A percentile compares a stretch with the other conserved stretches of the same genome.
phyloP scores from a whole-genome alignment of 2,329 filamentous ascomycete genomes.

The Aschersonia sp. region DNA sequence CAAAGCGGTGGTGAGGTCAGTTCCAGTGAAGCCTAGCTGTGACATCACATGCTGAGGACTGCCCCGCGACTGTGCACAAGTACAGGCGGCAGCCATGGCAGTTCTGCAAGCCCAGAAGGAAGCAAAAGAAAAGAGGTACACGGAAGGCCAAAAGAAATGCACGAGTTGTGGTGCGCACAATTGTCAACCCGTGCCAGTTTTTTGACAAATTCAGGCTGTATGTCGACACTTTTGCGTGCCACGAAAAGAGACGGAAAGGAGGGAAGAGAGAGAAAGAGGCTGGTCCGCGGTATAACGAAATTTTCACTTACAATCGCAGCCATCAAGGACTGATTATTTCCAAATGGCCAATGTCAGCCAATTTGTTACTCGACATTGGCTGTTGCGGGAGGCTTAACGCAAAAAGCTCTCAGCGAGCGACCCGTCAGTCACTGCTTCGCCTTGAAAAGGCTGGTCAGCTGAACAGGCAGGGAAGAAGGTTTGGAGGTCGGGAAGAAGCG shows the following conservation, averaged over 20 bases:
- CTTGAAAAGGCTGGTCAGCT: no score
- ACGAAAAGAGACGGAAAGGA: neutral
- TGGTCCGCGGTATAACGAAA: neutral
- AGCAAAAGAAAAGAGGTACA: no score
- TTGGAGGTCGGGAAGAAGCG: no score
- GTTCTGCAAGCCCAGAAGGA: neutral
- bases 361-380: neutral
- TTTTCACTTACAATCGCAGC: conserved; percentile 18
- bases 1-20: neutral
- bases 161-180: no score
- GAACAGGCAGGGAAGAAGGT: no score
- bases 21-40: neutral
- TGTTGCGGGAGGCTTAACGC: neutral
- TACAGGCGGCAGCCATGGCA: neutral
- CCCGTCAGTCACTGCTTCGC: no score
- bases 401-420: no score
- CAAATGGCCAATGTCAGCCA: conserved; percentile 1
- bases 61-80: neutral
- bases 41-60: conserved; percentile 2
- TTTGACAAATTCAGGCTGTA: no score
- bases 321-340: conserved; percentile 12
- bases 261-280: neutral
- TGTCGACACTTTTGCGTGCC: neutral
- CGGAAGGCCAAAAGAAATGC: no score
- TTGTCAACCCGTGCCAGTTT: no score